Evolutionary conservation across 805 yeast genomes (phyloP).

Genomic region (Priceomyces castillae): DNA sequence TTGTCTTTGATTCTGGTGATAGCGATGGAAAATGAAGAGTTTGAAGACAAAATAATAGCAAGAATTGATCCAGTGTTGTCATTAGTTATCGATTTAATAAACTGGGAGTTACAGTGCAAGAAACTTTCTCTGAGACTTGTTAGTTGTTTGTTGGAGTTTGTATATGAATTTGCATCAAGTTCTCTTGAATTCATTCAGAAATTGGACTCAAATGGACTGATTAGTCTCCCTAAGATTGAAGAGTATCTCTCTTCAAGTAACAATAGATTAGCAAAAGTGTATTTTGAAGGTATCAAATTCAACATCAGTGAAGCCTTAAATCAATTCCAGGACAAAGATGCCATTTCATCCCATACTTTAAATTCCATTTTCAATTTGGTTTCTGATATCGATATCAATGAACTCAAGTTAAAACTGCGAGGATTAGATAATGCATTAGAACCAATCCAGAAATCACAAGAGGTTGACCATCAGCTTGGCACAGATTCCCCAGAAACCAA

Average conservation of each 20-base stretch:
- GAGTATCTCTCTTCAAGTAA: conserved; percentile 11
- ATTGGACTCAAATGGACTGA: conserved; percentile 14
- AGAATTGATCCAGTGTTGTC: conserved; percentile 37
- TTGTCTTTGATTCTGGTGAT: conserved; percentile 66
- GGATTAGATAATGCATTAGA: conserved; percentile 36
- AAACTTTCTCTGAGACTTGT: conserved; percentile 43
- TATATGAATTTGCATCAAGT: conserved; percentile 60
- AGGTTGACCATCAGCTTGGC: conserved; percentile 22
- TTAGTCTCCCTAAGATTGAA: conserved; percentile 13
- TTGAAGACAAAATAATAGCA: conserved; percentile 46
- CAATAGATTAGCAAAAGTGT: conserved; percentile 32
- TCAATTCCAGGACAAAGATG: conserved; percentile 17
- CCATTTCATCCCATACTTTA: conserved; percentile 19
- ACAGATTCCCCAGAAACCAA: conserved; percentile 39
- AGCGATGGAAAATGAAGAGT: conserved; percentile 57
- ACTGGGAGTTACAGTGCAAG: conserved; percentile 32
- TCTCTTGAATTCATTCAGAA: conserved; percentile 50
- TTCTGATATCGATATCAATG: conserved; percentile 27
- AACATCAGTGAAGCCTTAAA: conserved; percentile 36
- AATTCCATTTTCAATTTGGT: conserved; percentile 20
- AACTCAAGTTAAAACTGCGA: conserved; percentile 23
- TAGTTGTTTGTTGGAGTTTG: conserved; percentile 53
- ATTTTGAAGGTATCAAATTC: conserved; percentile 42
- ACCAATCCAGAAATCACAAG: conserved; percentile 24
- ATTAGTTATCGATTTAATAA: conserved; percentile 37